phyloP scores from a whole-genome alignment of 495 filamentous ascomycete species.

The Hypoxylon rickii region DNA sequence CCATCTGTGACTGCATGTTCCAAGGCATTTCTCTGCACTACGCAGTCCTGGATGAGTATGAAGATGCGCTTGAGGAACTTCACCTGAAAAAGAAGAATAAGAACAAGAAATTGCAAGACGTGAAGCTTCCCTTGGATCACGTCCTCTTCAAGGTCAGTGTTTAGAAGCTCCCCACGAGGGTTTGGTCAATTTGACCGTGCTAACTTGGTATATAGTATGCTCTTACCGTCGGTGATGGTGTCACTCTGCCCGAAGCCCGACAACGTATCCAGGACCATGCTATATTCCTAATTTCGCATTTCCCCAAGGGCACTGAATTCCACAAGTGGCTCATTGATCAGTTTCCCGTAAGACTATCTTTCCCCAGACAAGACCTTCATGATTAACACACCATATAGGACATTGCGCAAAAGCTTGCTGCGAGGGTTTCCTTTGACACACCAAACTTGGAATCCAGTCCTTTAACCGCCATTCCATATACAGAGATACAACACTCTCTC shows the following conservation, averaged over 20 bases:
- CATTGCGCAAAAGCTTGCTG: conserved; percentile 9
- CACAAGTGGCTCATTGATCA: conserved; percentile 38
- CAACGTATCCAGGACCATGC: conserved; percentile 42
- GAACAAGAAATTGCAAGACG: conserved; percentile 34
- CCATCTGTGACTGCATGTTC: conserved; percentile 66
- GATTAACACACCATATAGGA: conserved; percentile 17
- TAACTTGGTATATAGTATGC: conserved; percentile 43
- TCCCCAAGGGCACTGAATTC: conserved; percentile 46
- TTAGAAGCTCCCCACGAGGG: background rate
- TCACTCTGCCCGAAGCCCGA: conserved; percentile 45
- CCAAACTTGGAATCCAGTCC: conserved; percentile 8
- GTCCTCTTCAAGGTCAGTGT: conserved; percentile 46
- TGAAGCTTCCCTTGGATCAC: conserved; percentile 35
- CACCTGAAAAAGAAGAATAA: conserved; percentile 41
- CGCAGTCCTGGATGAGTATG: conserved; percentile 54
- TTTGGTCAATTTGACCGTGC: conserved; percentile 1
- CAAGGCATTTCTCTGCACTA: conserved; percentile 75
- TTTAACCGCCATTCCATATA: conserved; percentile 26
- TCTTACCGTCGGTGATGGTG: conserved; percentile 46
- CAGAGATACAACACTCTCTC: conserved; percentile 28
- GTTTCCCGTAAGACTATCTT: conserved; percentile 38
- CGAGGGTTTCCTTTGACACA: conserved; percentile 17
- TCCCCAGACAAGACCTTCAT: background rate
- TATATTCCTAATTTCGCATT: conserved; percentile 48
- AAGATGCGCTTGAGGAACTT: conserved; percentile 29